phyloP scores from a whole-genome alignment of 768 basidiomycete genomes.

The Cystofilobasidium ferigula region DNA sequence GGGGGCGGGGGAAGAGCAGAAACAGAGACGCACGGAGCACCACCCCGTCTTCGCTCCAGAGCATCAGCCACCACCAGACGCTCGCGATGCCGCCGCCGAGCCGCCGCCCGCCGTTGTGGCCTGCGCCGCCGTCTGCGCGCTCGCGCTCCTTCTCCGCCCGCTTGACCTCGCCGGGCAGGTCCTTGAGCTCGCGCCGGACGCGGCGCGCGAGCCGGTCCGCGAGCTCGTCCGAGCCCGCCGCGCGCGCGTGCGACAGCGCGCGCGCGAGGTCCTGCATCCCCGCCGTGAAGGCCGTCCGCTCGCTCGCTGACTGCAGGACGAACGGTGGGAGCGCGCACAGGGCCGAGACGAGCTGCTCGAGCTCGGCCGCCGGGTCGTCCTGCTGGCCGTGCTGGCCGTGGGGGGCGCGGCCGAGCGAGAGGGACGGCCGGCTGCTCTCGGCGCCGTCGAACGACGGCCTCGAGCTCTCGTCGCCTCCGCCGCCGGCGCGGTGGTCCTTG shows the following conservation, averaged over 20 bases:
- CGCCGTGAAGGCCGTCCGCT: slow-evolving; percentile 6
- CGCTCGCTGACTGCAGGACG: slow-evolving; percentile 12
- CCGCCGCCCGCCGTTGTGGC: not conserved
- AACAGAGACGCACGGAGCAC: slow-evolving; percentile 5
- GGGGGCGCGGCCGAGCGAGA: not conserved
- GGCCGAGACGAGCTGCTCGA: not conserved
- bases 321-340: slow-evolving; percentile 12
- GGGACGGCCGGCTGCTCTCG: not conserved
- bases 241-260: not conserved
- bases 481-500: not conserved
- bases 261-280: slow-evolving; percentile 9
- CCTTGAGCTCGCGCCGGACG: slow-evolving; percentile 10
- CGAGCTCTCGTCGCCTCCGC: slow-evolving; percentile 6
- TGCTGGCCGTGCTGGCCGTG: not conserved
- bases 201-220: slow-evolving; percentile 13
- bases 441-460: not conserved
- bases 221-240: not conserved
- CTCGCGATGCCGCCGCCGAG: slow-evolving; percentile 6
- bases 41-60: slow-evolving; percentile 7
- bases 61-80: slow-evolving; percentile 23
- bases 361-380: not conserved
- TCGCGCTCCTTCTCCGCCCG: slow-evolving; percentile 4
- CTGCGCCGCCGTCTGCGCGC: not conserved
- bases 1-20: not conserved
- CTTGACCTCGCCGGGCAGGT: slow-evolving; percentile 14